phyloP scores from a whole-genome alignment of 768 basidiomycete genomes.

The Leccinellum albellum region DNA sequence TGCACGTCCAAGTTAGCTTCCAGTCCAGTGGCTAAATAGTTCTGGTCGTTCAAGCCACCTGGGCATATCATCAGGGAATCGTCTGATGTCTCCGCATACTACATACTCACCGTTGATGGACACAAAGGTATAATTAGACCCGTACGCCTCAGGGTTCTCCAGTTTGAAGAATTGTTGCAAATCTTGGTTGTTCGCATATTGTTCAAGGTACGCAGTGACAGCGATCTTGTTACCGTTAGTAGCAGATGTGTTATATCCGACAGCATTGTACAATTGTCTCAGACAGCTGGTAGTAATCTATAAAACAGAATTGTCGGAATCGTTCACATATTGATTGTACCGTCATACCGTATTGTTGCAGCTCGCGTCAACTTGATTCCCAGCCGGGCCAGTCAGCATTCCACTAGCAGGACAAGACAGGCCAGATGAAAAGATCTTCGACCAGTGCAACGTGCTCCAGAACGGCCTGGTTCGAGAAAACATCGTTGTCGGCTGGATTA shows the following conservation, averaged over 20 bases:
- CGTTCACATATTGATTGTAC: not conserved
- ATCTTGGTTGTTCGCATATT: constrained; percentile 52
- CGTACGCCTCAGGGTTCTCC: constrained; percentile 46
- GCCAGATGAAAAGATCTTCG: constrained; percentile 6
- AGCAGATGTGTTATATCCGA: constrained; percentile 42
- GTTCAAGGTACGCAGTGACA: constrained; percentile 51
- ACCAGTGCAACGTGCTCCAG: constrained; percentile 38
- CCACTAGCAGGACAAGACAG: constrained; percentile 1
- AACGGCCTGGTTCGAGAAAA: constrained; percentile 49
- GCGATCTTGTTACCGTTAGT: constrained; percentile 48
- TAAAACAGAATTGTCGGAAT: not conserved
- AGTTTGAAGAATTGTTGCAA: constrained; percentile 48
- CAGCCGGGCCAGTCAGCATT: constrained; percentile 29
- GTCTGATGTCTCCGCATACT: not conserved
- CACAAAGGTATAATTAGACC: constrained; percentile 49
- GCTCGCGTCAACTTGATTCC: constrained; percentile 41
- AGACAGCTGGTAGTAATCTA: constrained; percentile 52
- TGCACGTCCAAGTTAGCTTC: constrained; percentile 72
- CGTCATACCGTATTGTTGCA: constrained; percentile 38
- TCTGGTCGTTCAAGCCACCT: constrained; percentile 66
- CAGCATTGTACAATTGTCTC: constrained; percentile 52
- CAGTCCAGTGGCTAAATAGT: constrained; percentile 43
- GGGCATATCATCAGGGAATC: constrained; percentile 6
- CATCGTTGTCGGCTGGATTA: constrained; percentile 71
- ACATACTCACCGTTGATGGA: constrained; percentile 48